Base-by-base conservation (phyloP, 2,329 filamentous ascomycete species). In the Hypomyces rosellus region DNA sequence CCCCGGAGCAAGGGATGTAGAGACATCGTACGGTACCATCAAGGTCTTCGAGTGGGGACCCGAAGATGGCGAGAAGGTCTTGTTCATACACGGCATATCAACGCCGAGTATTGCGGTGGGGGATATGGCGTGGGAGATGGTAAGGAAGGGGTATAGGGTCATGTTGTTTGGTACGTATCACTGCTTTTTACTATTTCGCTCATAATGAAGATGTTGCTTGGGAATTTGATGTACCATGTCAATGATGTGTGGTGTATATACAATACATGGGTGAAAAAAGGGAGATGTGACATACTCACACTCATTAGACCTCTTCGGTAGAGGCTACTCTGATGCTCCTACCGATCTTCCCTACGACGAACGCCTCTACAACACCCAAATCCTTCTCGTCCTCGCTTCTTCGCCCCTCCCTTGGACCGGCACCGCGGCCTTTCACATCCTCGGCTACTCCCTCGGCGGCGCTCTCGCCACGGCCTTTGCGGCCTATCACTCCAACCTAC, bases 1-100 rank as follows among this genome's bases (percentile, higher is more conserved):
- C 13, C 86, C 86, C 0, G 85, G 87, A 6, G 80, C 72, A 0
- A 77, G 87, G 51, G 81, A 89, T 63, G 81, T 93, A 14, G 63
- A 72, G 12, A 85, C 82, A 4, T 81, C 84, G 5, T 90, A 88
- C 62, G 88, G 89, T 14, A 80, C 71, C 4, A 79, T 88, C 54
- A 74, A 84, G 42, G 83, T 88, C 3, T 92, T 89, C 63, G 89
- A 95, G 72, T 93, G 85, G 78, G 89, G 89, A 0, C 86, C 87
- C 0, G 76, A 81, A 52, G 70, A 77, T 34, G 88, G 88, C 1
- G 76, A 81, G 25, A 89, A 84, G 61, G 82, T 92, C 1, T 69
- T 95, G 13, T 70, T 95, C 22, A 69, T 95, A 14, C 89, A 92
- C 65, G 89, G 89, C 5, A 91, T 93, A 60, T 87, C 82, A 45